Conservation (phyloP, 1,284 basidiomycete genomes). For the Microbotryum saponariae region DNA sequence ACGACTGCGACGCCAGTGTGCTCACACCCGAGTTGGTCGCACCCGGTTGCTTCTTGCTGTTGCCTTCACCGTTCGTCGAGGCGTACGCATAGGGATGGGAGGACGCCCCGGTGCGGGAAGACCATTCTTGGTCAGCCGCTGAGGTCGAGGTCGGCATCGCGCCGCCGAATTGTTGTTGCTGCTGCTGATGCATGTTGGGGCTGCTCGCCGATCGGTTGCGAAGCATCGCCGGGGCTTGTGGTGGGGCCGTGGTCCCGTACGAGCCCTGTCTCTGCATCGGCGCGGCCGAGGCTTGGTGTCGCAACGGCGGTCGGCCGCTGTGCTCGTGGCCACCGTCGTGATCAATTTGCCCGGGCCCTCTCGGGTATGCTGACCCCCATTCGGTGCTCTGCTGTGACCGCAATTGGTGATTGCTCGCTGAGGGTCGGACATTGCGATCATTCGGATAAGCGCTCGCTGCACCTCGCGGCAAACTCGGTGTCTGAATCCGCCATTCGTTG, state of each 20-base stretch:
- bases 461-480: conserved; percentile 16
- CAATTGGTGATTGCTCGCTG: conserved; percentile 33
- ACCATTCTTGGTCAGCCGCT: too few species aligned
- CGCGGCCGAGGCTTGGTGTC: background rate
- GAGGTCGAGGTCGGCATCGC: background rate
- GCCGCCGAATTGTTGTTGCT: background rate
- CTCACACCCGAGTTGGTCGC: conserved; percentile 20
- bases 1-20: conserved; percentile 25
- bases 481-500: conserved; percentile 38
- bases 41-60: background rate
- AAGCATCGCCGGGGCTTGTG: conserved; percentile 36
- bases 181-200: conserved; percentile 45
- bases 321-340: background rate
- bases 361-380: conserved; percentile 22
- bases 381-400: conserved; percentile 33
- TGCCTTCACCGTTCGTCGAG: background rate
- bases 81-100: background rate
- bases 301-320: conserved; percentile 10
- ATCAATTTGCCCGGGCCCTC: too few species aligned
- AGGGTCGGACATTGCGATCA: conserved; percentile 28
- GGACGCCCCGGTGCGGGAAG: too few species aligned
- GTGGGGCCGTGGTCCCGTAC: conserved; percentile 2
- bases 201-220: conserved; percentile 45
- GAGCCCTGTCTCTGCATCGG: conserved; percentile 11
- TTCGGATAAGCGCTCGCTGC: conserved; percentile 17